These are phyloP conservation scores for Fusarium lateritium DNA, from an alignment of 2,329 filamentous ascomycete genomes.

Conservation along the genomic window DNA sequence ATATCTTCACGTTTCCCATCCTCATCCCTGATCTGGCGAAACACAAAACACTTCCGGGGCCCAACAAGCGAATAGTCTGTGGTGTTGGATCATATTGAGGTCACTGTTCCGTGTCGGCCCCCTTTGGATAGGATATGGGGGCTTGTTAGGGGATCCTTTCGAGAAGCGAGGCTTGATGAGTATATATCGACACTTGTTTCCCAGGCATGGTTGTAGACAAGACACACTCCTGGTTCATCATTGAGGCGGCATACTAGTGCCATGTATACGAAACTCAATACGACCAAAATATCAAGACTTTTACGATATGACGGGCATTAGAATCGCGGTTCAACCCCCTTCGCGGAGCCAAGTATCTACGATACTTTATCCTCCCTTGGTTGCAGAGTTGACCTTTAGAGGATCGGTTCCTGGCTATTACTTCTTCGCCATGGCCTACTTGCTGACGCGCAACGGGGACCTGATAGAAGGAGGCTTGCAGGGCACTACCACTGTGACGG, in stretches of 20 bases:
- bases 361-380: conserved; percentile 44
- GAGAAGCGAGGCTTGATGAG: background rate
- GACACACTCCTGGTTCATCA: background rate
- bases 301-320: conserved; percentile 31
- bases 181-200: conserved; percentile 7
- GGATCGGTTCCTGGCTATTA: conserved; percentile 18
- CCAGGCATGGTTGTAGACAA: conserved; percentile 21
- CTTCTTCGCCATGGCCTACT: conserved; percentile 49
- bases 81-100: background rate
- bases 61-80: background rate
- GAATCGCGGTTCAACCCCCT: conserved; percentile 49
- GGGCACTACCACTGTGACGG: conserved; percentile 40
- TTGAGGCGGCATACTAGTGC: conserved; percentile 23
- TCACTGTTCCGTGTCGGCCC: background rate
- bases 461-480: conserved; percentile 41
- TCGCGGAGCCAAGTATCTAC: conserved; percentile 28
- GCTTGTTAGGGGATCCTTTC: background rate
- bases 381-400: conserved; percentile 35
- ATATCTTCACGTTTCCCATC: background rate
- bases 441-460: conserved; percentile 38
- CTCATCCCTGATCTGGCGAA: conserved; percentile 1
- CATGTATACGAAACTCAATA: background rate
- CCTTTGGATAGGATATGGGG: background rate
- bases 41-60: background rate
- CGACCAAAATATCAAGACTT: background rate